Evolutionary conservation across 2,329 filamentous ascomycete species (phyloP), one percentile per base, ranked within the genome.

Genomic region (Dothideomycetes sp.): DNA sequence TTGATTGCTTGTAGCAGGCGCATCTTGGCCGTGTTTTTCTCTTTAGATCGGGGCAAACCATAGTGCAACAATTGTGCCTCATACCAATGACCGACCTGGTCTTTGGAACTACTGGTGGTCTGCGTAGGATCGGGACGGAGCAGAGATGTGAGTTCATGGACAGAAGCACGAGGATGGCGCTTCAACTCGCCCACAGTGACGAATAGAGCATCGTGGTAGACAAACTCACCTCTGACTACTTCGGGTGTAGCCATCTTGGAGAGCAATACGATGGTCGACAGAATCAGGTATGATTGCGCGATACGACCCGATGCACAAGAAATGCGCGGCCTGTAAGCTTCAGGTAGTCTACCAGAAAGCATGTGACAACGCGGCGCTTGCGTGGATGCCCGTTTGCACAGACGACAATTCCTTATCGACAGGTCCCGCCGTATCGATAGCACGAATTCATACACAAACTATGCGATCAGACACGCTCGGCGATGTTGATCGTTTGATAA

Each of bases 41-140:
- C 65, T 49, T 74, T 75, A 14, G 72, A 74, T 0, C 66, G 64
- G 5, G 60, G 62, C 0, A 81, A 61, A 1, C 73, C 75, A 56
- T 79, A 80, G 55, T 81, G 77, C 3, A 76, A 56, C 9, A 79
- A 63, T 45, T 81, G 75, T 0, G 76, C 74, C 45, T 75, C 68
- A 42, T 75, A 80, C 70, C 70, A 81, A 46, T 79, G 73, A 1
- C 64, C 73, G 1, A 73, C 67, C 32, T 66, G 66, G 48, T 78
- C 72, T 33, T 68, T 63, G 12, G 39, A 12, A 12, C 30, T 33
- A 9, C 19, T 38, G 19, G 18, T 34, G n/a, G n/a, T n/a, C n/a
- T n/a, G n/a, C n/a, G n/a, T n/a, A 27, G 22, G 7, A 12, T 34
- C 24, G 3, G 31, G 31, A 29, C 32, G 31, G 14, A 40, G 32